Conservation (phyloP, 2,329 filamentous ascomycete species). For the Neonectria hederae region DNA sequence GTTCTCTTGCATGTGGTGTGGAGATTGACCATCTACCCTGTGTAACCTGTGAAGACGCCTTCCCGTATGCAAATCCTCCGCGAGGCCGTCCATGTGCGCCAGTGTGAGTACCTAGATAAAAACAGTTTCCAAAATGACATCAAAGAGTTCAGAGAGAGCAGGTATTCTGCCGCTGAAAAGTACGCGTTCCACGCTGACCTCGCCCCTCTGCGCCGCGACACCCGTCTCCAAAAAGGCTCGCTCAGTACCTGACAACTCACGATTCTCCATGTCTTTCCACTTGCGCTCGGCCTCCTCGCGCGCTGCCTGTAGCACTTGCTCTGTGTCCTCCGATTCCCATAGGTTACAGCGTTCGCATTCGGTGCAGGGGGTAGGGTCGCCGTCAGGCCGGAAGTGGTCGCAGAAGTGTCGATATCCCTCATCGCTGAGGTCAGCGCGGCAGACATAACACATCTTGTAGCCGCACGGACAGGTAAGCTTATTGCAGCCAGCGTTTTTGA, state of each 20-base stretch:
- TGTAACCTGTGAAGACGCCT: constrained; percentile 25
- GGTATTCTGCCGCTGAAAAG: constrained; percentile 49
- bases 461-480: constrained; percentile 96
- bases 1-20: constrained; percentile 18
- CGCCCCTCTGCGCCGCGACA: constrained; percentile 45
- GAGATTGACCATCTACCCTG: constrained; percentile 10
- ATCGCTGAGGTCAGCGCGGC: constrained; percentile 76
- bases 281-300: constrained; percentile 75
- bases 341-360: constrained; percentile 86
- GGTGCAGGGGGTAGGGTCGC: constrained; percentile 74
- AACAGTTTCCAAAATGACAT: constrained; percentile 56
- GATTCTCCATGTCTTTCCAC: constrained; percentile 74
- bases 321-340: constrained; percentile 79
- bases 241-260: constrained; percentile 64
- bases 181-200: constrained; percentile 45
- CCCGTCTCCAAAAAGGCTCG: constrained; percentile 67
- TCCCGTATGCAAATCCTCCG: constrained; percentile 28
- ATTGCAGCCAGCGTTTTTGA: constrained; percentile 95
- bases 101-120: constrained; percentile 46
- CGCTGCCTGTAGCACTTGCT: constrained; percentile 73
- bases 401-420: constrained; percentile 96
- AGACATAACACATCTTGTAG: constrained; percentile 98
- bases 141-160: constrained; percentile 55
- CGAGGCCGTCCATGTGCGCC: constrained; percentile 29
- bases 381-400: constrained; percentile 88